A percentile compares a stretch with the other conserved stretches of the same genome.
These are phyloP conservation scores for Vicia villosa DNA, from an alignment of 306 rosid species.

Conservation along the genomic window DNA sequence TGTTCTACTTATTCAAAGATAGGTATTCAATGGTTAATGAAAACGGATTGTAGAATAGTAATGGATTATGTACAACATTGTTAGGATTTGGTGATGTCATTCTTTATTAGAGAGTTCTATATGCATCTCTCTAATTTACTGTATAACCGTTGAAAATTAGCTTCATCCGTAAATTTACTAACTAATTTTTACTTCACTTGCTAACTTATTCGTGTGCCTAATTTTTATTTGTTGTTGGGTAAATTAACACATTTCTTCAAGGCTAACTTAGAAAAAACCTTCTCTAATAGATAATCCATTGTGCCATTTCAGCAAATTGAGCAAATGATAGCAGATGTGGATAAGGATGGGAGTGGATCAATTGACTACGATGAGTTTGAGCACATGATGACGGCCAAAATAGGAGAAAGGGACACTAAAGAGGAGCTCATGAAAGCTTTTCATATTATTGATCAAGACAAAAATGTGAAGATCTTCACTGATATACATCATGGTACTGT, in stretches of 20 bases:
- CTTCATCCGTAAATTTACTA: too few species aligned
- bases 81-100: too few species aligned
- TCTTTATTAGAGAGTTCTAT: too few species aligned
- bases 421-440: slow-evolving; percentile 98
- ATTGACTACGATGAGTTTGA: slow-evolving; percentile 92
- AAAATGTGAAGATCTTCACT: too few species aligned
- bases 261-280: too few species aligned
- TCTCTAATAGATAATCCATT: slow-evolving; percentile 39
- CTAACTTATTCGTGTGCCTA: too few species aligned
- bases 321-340: slow-evolving; percentile 99
- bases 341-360: slow-evolving; percentile 98
- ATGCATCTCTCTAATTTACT: too few species aligned
- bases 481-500: background rate
- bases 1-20: slow-evolving; percentile 1
- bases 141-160: too few species aligned
- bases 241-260: too few species aligned
- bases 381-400: slow-evolving; percentile 95
- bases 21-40: slow-evolving; percentile 11
- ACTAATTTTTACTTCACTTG: too few species aligned
- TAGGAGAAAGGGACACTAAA: slow-evolving; percentile 94
- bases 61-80: background rate
- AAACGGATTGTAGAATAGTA: slow-evolving; percentile 12
- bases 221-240: too few species aligned
- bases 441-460: slow-evolving; percentile 74
- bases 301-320: slow-evolving; percentile 69